A percentile compares a stretch with the other conserved stretches of the same genome.
These are phyloP conservation scores for Leccinum subgranulosum DNA, from an alignment of 768 basidiomycete species.

Conservation along the genomic window DNA sequence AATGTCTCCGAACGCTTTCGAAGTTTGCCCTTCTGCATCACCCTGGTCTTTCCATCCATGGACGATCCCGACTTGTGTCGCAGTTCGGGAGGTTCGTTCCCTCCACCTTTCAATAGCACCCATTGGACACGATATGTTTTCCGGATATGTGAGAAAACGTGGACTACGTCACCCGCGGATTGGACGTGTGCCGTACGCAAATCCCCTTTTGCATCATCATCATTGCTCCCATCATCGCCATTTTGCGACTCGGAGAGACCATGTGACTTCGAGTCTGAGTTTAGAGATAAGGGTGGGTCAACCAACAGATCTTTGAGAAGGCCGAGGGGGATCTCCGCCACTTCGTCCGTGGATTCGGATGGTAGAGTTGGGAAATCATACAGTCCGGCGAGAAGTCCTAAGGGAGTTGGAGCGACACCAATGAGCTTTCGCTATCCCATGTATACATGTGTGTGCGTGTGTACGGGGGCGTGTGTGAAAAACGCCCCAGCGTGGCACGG, in stretches of 20 bases:
- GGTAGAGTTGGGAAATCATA: slow-evolving; percentile 79
- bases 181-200: slow-evolving; percentile 43
- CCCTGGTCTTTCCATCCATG: slow-evolving; percentile 6
- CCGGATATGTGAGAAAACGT: slow-evolving; percentile 87
- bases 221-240: not conserved
- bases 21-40: slow-evolving; percentile 7
- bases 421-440: slow-evolving; percentile 1
- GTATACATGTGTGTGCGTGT: not conserved
- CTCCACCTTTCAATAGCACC: slow-evolving; percentile 62
- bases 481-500: not conserved
- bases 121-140: slow-evolving; percentile 81
- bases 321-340: slow-evolving; percentile 31
- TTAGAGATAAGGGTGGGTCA: slow-evolving; percentile 21
- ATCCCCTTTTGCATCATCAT: not conserved
- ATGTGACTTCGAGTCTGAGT: slow-evolving; percentile 3
- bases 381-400: slow-evolving; percentile 88
- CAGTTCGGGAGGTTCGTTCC: slow-evolving; percentile 39
- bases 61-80: slow-evolving; percentile 4
- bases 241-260: not conserved
- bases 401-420: not conserved
- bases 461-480: not conserved
- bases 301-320: slow-evolving; percentile 41
- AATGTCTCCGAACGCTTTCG: slow-evolving; percentile 8
- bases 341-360: slow-evolving; percentile 36
- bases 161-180: slow-evolving; percentile 63